phyloP scores from a whole-genome alignment of 148 eudicot species.

The Chenopodium quinoa region DNA sequence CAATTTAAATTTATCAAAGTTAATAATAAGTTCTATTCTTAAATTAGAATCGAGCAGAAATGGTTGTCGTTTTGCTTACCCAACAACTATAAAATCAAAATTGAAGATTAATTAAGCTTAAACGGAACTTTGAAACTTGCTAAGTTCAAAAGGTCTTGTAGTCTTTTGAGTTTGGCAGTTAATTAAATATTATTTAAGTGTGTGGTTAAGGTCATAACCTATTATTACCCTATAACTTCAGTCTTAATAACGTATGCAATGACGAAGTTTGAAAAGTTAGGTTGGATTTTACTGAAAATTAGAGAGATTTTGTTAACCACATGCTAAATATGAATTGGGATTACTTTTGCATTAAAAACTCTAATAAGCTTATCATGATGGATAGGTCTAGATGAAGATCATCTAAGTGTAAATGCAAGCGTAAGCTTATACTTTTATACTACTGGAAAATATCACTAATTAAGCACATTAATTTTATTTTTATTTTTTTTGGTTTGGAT shows the following conservation, averaged over 20 bases:
- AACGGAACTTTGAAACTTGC: background rate
- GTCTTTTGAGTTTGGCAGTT: background rate
- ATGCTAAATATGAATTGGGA: background rate
- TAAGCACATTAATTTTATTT: too few relatives aligned
- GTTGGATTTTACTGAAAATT: background rate
- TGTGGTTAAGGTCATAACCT: background rate
- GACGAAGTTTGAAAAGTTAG: conserved; percentile 19
- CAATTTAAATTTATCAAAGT: too few relatives aligned
- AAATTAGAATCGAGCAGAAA: too few relatives aligned
- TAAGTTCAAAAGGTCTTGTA: background rate
- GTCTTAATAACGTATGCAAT: conserved; percentile 18
- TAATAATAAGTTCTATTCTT: too few relatives aligned
- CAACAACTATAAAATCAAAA: too few relatives aligned
- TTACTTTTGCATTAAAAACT: conserved; percentile 14
- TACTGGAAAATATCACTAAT: background rate
- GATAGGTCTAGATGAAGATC: conserved; percentile 2
- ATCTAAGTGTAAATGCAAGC: background rate
- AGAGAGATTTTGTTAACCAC: background rate
- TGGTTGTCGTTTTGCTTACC: background rate
- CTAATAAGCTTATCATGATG: conserved; percentile 12
- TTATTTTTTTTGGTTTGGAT: too few relatives aligned
- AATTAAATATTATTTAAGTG: background rate
- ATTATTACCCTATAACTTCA: background rate
- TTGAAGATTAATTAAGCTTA: background rate
- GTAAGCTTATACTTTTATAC: background rate